A percentile compares a stretch with the other conserved stretches of the same genome.
These are phyloP conservation scores for Lactarius sanguifluus DNA, from an alignment of 768 basidiomycete species.

Conservation along the genomic window DNA sequence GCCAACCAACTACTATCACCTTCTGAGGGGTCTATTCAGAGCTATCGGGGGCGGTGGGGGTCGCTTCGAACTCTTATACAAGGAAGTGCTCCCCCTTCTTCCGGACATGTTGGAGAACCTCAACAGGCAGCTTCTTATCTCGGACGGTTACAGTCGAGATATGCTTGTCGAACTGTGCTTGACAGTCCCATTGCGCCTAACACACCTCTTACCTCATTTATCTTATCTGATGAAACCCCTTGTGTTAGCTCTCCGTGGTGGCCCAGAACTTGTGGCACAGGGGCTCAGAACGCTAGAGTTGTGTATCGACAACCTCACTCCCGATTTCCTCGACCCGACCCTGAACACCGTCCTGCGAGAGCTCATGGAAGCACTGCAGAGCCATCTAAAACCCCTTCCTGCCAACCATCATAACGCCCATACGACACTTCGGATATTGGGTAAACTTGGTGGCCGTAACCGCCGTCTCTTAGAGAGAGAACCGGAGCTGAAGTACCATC, in stretches of 20 bases:
- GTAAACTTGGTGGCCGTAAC: constrained; percentile 95
- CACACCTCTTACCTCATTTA: constrained; percentile 93
- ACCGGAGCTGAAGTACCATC: constrained; percentile 67
- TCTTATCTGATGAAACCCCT: constrained; percentile 96
- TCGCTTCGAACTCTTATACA: constrained; percentile 90
- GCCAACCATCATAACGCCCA: constrained; percentile 88
- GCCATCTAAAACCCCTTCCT: constrained; percentile 86
- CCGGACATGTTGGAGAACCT: constrained; percentile 97
- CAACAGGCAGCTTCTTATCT: constrained; percentile 83
- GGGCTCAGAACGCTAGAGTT: constrained; percentile 94
- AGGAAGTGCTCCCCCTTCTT: constrained; percentile 91
- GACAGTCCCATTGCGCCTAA: constrained; percentile 92
- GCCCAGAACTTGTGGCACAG: constrained; percentile 88
- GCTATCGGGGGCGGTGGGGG: constrained; percentile 91
- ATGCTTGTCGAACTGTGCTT: constrained; percentile 97
- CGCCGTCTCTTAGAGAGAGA: constrained; percentile 81
- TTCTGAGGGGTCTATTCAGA: constrained; percentile 89
- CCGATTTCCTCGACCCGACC: constrained; percentile 96
- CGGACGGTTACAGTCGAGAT: constrained; percentile 80
- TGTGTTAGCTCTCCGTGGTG: constrained; percentile 84
- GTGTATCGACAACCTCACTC: constrained; percentile 98
- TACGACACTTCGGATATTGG: constrained; percentile 92
- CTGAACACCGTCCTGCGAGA: constrained; percentile 90
- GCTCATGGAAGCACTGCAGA: constrained; percentile 92
- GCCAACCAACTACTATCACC: constrained; percentile 89